Evolutionary conservation across 176 grass and related monocot species (phyloP), one percentile per base, ranked within the genome.

Genomic region (Otatea glauca): DNA sequence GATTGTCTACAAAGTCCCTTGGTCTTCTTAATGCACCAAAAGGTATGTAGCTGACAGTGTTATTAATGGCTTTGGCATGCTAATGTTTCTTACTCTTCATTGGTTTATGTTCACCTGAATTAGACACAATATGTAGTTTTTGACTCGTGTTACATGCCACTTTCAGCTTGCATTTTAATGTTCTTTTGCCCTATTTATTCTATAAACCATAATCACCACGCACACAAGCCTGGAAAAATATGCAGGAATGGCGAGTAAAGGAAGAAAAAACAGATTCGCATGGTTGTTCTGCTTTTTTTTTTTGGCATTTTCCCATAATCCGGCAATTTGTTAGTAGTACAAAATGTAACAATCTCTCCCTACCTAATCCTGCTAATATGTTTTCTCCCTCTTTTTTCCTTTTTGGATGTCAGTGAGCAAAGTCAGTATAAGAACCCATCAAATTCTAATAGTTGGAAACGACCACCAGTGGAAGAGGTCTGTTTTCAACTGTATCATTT

Each of bases 391-490:
- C 10, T 63, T 63, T 66, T 72, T 54, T 20, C 43, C 62, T 67
- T 64, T 81, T 74, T 41, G 14, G 20, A 58, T 92, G 75, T 66
- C 60, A 98, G 96, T 75, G 96, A 98, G 71, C 91, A 93, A 75
- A 80, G 6, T 87, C 89, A 93, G n/a, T 98, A 89, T 78, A 95
- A 88, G 51, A 92, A 93, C 41, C 78, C 66, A 67, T 85, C 88
- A 90, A 90, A 64, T 83, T 70, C 25, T 75, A 81, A 74, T 79
- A 81, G 42, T 35, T 93, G 93, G 96, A 89, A 23, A 76, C 83
- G 87, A 32, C 96, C 96, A 79, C 88, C 85, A 51, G 88, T 95
- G 70, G 89, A 98, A 61, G 80, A 92, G 96, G 93, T 98, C 20
- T 82, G 37, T 69, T 47, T 88, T 69, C 35, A 74, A 65, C 17